Base-by-base conservation (phyloP, 192 early-diverging fungal genomes). In the Diversispora eburnea region DNA sequence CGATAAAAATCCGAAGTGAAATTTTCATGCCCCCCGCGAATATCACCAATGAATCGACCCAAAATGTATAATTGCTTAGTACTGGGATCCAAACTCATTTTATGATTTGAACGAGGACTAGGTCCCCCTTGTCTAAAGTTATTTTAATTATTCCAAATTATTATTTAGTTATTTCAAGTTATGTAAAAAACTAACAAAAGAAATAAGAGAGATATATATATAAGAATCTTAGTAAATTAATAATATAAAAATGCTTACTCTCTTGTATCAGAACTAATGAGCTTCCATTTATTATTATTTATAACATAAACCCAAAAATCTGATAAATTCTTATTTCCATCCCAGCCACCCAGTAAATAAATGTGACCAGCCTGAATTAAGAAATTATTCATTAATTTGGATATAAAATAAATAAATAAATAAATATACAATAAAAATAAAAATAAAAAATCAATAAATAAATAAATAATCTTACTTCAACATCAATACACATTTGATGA, bases 401-500 rank as follows among this genome's bases (percentile, higher is more conserved):
- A 3, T 43, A 12, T 63, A n/a, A 63, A 19, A 63, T 63, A n/a
- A 0, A 63, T 5, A 43, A 12, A 39, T 20, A 57, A 33, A 33
- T 33, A 33, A 33, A n/a, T n/a, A n/a, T n/a, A n/a, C n/a, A n/a
- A n/a, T n/a, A n/a, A n/a, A n/a, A n/a, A n/a, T n/a, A 45, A 7
- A 19, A 3, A 46, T 45, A 63, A 17, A 15, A 45, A 19, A 7
- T 41, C 42, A 8, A n/a, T 63, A n/a, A 0, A 63, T 5, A 43
- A 12, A 39, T 20, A 57, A 33, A 33, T 33, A 33, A 33, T 33
- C 41, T 43, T 25, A 70, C 68, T 15, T 90, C 87, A 8, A 83
- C 81, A 77, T 99, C 95, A 25, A 98, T 88, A 74, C 91, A 94
- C 96, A 98, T 96, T 77, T 98, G 97, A 80, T 99, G 97, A 6